Base-by-base conservation (phyloP, 495 filamentous ascomycete genomes). In the Penicillium subrubescens region DNA sequence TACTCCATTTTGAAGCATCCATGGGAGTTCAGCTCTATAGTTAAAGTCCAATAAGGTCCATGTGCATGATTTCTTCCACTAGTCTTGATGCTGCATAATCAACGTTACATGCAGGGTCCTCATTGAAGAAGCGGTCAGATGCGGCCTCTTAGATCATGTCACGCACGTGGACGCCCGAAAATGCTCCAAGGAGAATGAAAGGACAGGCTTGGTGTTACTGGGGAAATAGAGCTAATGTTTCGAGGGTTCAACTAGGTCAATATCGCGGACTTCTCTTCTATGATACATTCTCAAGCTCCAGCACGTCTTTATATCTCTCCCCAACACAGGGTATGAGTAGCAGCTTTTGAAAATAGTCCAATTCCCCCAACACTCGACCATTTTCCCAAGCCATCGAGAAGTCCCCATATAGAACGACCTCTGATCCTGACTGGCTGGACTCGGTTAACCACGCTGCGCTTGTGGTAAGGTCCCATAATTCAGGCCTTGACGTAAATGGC, bases 281-380 rank as follows among this genome's bases (percentile, higher is more conserved):
- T 56, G 17, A 8, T 23, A 27, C 5, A 19, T 17, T 39, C 8
- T 58, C 37, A 7, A 58, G 27, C 17, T 56, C 62, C 31, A 64
- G 29, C 6, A 34, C 25, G 27, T 58, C 59, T 21, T 44, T 56
- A 19, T 61, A 66, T 12, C 37, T 57, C 25, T 61, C 64, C 31
- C 64, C 64, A n/a, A 61, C 8, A 48, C 64, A 66, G 11, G 64
- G 64, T 8, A 25, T 48, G 25, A 66, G 64, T 27, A 66, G 12
- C 2, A 66, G 37, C 17, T 61, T 57, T 25, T 66, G 39, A 21
- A 67, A 67, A 0, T 7, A 7, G 21, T 62, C 54, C 48, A 67
- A 14, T 46, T 53, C 15, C 2, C 41, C 52, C 17, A 23, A 15
- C 7, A 65, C 52, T 6, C 27, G 46, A 50, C 65, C 65, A 8